phyloP scores from a whole-genome alignment of 441 rosid genomes.

The Flueggea neowawraea region DNA sequence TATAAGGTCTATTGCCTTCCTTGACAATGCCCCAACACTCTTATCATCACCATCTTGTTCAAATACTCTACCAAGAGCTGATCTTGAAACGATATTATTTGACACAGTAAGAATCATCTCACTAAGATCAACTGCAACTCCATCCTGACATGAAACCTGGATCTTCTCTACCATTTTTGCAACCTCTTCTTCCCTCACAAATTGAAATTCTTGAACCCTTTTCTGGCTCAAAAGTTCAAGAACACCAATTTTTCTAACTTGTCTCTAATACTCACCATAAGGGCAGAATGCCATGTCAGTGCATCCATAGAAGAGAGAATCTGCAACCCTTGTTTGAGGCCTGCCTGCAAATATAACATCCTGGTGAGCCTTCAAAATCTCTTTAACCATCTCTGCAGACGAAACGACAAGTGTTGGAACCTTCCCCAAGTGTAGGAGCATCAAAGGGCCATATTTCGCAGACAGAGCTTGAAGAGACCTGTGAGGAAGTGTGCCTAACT shows the following conservation, averaged over 20 bases:
- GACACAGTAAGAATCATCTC: not conserved
- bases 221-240: slow-evolving; percentile 31
- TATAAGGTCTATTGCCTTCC: slow-evolving; percentile 6
- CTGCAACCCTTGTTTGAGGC: slow-evolving; percentile 29
- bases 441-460: slow-evolving; percentile 29
- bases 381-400: slow-evolving; percentile 15
- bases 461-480: not conserved
- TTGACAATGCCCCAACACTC: slow-evolving; percentile 3
- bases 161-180: slow-evolving; percentile 28
- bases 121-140: not conserved
- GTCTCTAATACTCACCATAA: slow-evolving; percentile 42
- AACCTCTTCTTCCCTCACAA: slow-evolving; percentile 40
- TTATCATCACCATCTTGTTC: slow-evolving; percentile 70
- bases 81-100: slow-evolving; percentile 10
- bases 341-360: slow-evolving; percentile 31
- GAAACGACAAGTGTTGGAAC: slow-evolving; percentile 40
- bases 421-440: slow-evolving; percentile 29
- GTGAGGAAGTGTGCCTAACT: slow-evolving; percentile 29
- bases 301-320: slow-evolving; percentile 29
- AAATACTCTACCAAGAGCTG: slow-evolving; percentile 17
- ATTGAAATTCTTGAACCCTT: slow-evolving; percentile 2
- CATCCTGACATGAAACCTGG: not conserved
- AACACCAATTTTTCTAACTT: slow-evolving; percentile 28
- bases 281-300: slow-evolving; percentile 36
- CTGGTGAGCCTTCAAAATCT: slow-evolving; percentile 28